Conservation (phyloP, 768 basidiomycete genomes). For the Solioccasus polychromus region DNA sequence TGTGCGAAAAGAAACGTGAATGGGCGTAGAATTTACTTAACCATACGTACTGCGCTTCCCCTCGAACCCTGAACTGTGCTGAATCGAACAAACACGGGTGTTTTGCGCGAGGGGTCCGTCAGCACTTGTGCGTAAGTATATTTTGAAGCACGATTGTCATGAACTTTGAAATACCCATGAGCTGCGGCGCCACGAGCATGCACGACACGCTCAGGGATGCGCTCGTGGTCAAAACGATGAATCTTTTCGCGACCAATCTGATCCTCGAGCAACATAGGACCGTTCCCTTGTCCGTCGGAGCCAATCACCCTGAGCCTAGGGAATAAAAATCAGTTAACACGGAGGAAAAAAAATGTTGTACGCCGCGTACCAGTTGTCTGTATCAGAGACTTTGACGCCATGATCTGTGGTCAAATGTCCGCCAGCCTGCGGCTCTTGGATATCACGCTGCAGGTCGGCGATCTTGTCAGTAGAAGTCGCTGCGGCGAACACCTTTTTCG, state of each 20-base stretch:
- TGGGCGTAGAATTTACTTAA: not conserved
- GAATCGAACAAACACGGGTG: constrained; percentile 80
- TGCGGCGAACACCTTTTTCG: constrained; percentile 11
- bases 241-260: constrained; percentile 75
- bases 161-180: constrained; percentile 80
- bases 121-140: constrained; percentile 70
- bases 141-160: constrained; percentile 63
- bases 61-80: constrained; percentile 79
- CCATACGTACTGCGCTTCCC: constrained; percentile 69
- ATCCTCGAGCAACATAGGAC: constrained; percentile 78
- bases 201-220: constrained; percentile 83
- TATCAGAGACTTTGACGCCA: constrained; percentile 56
- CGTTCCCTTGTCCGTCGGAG: constrained; percentile 44
- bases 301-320: constrained; percentile 51
- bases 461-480: constrained; percentile 18
- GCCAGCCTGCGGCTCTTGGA: constrained; percentile 14
- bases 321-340: constrained; percentile 5
- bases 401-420: constrained; percentile 54
- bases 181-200: constrained; percentile 73
- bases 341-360: not conserved
- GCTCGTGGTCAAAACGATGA: constrained; percentile 81
- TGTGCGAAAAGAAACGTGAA: constrained; percentile 21
- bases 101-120: constrained; percentile 68
- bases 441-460: constrained; percentile 25
- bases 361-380: constrained; percentile 56